Conservation (phyloP, 2,329 filamentous ascomycete genomes). For the Pestalotiopsis sp. region DNA sequence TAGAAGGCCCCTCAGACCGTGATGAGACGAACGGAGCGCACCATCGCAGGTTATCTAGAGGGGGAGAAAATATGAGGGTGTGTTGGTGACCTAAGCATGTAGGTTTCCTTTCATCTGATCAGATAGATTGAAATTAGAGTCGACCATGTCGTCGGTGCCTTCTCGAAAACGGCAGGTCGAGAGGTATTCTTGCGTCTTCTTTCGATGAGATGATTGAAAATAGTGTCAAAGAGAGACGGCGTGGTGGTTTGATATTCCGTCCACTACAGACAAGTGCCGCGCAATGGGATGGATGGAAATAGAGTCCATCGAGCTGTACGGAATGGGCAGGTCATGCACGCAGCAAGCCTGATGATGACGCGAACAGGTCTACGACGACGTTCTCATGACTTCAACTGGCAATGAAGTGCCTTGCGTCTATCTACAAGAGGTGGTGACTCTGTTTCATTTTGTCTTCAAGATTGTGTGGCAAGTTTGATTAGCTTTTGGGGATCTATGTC, state of each 20-base stretch:
- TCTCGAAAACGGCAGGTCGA: slow-evolving; percentile 11
- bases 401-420: not conserved
- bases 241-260: not conserved
- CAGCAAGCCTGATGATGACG: not conserved
- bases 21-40: not conserved
- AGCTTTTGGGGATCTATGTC: not conserved
- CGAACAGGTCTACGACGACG: not conserved
- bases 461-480: not conserved
- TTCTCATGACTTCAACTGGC: not conserved
- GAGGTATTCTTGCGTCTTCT: not conserved
- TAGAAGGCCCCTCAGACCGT: not conserved
- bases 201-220: not conserved
- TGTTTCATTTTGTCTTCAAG: not conserved
- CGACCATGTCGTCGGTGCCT: not conserved
- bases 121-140: not conserved
- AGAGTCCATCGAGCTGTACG: not conserved
- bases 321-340: not conserved
- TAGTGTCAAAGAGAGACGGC: not conserved
- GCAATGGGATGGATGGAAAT: not conserved
- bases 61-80: not conserved
- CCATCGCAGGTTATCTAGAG: not conserved
- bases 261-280: not conserved
- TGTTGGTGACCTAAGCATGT: not conserved
- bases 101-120: not conserved
- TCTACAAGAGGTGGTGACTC: not conserved